Conservation (phyloP, 108 stramenopile genomes). For the Fragilaria crotonensis region DNA sequence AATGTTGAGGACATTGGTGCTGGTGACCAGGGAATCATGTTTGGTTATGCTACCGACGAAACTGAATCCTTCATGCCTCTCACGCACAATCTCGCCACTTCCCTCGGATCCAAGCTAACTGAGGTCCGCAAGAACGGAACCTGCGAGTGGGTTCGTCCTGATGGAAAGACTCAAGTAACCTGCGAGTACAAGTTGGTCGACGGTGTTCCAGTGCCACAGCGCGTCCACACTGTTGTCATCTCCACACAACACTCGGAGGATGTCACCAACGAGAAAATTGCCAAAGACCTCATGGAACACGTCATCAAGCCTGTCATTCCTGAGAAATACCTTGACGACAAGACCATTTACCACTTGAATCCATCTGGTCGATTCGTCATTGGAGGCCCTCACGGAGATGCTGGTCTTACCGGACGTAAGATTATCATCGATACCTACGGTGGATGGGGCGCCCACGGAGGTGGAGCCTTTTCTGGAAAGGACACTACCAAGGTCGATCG, state of each 20-base stretch:
- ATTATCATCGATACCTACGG: constrained; percentile 97
- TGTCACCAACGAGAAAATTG: constrained; percentile 90
- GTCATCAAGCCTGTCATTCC: constrained; percentile 96
- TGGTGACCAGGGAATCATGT: constrained; percentile 98
- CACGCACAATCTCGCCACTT: constrained; percentile 92
- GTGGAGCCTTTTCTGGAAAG: constrained; percentile 95
- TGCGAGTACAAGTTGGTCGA: constrained; percentile 79
- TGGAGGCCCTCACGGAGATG: constrained; percentile 97
- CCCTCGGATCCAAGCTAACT: constrained; percentile 84
- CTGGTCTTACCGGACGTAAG: constrained; percentile 96
- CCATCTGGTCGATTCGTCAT: constrained; percentile 92
- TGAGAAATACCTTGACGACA: constrained; percentile 93
- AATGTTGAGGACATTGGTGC: constrained; percentile 93
- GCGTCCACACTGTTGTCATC: constrained; percentile 96
- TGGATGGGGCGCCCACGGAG: constrained; percentile 97
- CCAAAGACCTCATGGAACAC: constrained; percentile 94
- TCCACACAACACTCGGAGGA: constrained; percentile 95
- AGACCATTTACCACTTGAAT: constrained; percentile 96
- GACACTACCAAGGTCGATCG: constrained; percentile 96
- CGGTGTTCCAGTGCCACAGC: constrained; percentile 77
- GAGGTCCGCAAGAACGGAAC: constrained; percentile 94
- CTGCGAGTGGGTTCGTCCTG: constrained; percentile 93
- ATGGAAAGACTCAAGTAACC: constrained; percentile 95
- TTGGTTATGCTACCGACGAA: constrained; percentile 96
- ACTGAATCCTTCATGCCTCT: constrained; percentile 92